Evolutionary conservation across 2,329 filamentous ascomycete genomes (phyloP), one percentile per base, ranked within the genome.

Genomic region (Colletotrichum sublineola): DNA sequence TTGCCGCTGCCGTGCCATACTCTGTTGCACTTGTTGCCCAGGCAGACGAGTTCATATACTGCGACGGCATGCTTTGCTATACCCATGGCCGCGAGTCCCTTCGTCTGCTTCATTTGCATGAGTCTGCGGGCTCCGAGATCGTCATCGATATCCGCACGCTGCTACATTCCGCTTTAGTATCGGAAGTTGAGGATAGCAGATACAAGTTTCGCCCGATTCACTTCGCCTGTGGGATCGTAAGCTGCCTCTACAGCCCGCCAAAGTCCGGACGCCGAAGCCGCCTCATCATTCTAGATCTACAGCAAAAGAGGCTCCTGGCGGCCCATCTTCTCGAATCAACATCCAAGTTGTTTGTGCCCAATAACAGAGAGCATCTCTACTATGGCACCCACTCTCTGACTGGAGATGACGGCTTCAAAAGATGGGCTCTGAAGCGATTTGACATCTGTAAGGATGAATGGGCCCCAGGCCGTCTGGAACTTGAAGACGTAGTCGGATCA

Each of bases 61-160:
- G 84, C 24, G 85, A 89, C 68, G 91, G 92, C 8, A 84, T 89
- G 12, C 81, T 95, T 20, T 93, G 91, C 75, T 92, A 94, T 77
- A 85, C 88, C 18, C 78, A 85, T 53, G 84, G 86, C 52, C 71
- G 76, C 48, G 62, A 78, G 72, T 76, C 78, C 58, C 83, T 95
- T 33, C 87, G 88, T 3, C 79, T 94, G 33, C 82, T 92, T 58
- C 84, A 92, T 71, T 81, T 93, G 24, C 87, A 89, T 75, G 42
- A 20, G 5, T 44, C 15, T 8, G 42, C 6, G 42, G 42, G 6
- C 42, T 8, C 42, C 15, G 42, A 93, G 76, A 81, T 85, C n/a
- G 87, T 89, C 4, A 80, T 93, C 57, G 79, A 79, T 74, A 83
- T 82, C 7, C 68, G 77, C 70, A 42, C 24, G 7, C 6, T 71